Base-by-base conservation (phyloP, 73 alveolate species). In the Symbiodinium natans region DNA sequence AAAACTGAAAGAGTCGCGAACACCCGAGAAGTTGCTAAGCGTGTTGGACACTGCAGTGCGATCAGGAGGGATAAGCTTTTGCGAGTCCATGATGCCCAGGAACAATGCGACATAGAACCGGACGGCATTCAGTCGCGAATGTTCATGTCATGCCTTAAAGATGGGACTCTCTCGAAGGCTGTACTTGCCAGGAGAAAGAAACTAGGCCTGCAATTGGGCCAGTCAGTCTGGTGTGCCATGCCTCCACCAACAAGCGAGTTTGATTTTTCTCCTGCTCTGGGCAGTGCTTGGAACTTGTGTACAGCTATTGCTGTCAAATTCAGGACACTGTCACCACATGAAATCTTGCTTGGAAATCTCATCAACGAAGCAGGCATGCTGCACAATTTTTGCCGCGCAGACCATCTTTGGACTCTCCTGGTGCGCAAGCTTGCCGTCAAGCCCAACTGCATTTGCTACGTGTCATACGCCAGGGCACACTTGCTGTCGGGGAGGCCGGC, bases 401-500 rank as follows among this genome's bases (percentile, higher is more conserved):
- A 82, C 17, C 63, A 39, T 38, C 59, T 82, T 27, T 82, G 89
- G 89, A n/a, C 11, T 38, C n/a, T 34, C 8, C 11, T 82, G n/a
- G 68, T 38, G 43, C 19, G 31, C 75, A 27, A 82, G 23, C 39
- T 82, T 11, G 38, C 38, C 23, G 59, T 82, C 63, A 39, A 40
- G 3, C 89, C 89, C 29, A 82, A 82, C 63, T 27, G 19, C 89
- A 39, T 82, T 13, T 82, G 89, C 59, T 82, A 38, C n/a, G 89
- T 82, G 15, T 63, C 89, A 15, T 13, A 38, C 39, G 89, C 89
- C 52, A 82, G 39, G 36, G 89, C 59, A 41, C 41, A 42, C 43
- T 19, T 82, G 17, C 38, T 82, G 40, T 34, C 89, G 39, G 89
- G 68, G 39, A 82, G 89, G 68, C 89, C 89, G 23, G 41, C 23